Evolutionary conservation across 257 asterid species (phyloP), one percentile per base, ranked within the genome.

Genomic region (Penstemon newberryi): DNA sequence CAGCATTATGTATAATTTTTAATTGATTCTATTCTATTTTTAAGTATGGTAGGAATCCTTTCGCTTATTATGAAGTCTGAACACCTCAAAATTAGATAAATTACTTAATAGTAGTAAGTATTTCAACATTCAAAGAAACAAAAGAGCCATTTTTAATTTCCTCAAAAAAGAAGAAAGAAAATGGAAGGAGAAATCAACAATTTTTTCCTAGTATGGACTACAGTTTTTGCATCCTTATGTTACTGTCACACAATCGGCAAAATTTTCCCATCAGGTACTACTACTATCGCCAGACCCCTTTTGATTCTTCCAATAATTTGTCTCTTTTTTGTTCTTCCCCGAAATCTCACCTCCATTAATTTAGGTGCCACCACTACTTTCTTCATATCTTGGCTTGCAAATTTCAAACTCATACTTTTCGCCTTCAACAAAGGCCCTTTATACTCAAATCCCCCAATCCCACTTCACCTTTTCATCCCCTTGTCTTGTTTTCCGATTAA

Each of bases 111-210:
- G 33, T 25, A 25, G 2, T 0, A 1, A 15, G 18, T 15, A 15
- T 15, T 15, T 15, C 18, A 15, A 15, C 18, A 15, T 15, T 15
- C 18, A 15, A 25, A 25, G 33, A 25, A 25, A 25, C 33, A 25
- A 25, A 25, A 25, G 33, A 25, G 33, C 33, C 33, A 25, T 25
- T 25, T 25, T 2, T 1, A 25, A 25, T 15, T 15, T 15, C 18
- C 18, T 15, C 3, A 25, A 2, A 25, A 2, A 25, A 25, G 33
- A 25, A 25, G 33, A 25, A 25, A 25, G 33, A 25, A 44, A 53
- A 78, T 82, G 91, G 86, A 83, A 64, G 92, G 87, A 0, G 91
- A 87, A 75, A 75, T 84, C 25, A 73, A 69, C 63, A 85, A 81
- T 66, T 71, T 75, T 43, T 66, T 78, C 1, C 63, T 80, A 0